These are phyloP conservation scores for Phyllostachys edulis DNA, from an alignment of 176 grass and related monocot species.

Conservation along the genomic window DNA sequence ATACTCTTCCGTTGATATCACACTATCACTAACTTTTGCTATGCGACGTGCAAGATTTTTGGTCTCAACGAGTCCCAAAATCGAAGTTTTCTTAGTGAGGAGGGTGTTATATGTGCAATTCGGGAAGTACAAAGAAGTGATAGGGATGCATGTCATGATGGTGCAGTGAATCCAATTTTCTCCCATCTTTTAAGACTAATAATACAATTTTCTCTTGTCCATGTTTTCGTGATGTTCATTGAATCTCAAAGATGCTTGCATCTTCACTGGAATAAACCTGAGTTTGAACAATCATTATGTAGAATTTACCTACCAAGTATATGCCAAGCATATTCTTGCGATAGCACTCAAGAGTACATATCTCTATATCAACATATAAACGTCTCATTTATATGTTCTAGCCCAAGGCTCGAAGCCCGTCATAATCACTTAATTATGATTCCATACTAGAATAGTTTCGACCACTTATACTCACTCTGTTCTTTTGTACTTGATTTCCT, in stretches of 20 bases:
- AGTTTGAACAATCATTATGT: background rate
- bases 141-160: background rate
- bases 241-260: slow-evolving; percentile 22
- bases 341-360: background rate
- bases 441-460: background rate
- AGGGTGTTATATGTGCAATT: background rate
- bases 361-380: background rate
- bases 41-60: background rate
- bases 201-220: background rate
- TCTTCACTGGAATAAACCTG: slow-evolving; percentile 32
- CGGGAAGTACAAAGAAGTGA: background rate
- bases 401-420: background rate
- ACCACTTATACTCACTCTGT: too few relatives aligned
- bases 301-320: slow-evolving; percentile 23
- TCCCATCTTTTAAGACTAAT: too few relatives aligned
- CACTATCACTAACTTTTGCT: background rate
- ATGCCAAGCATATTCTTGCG: slow-evolving; percentile 39
- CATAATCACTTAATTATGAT: slow-evolving; percentile 28
- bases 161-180: slow-evolving; percentile 3
- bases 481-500: too few relatives aligned
- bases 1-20: background rate
- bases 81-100: background rate
- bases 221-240: background rate
- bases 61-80: background rate
- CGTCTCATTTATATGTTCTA: slow-evolving; percentile 2